Conservation (phyloP, 75 land plant species). For the Cryptomeria japonica region DNA sequence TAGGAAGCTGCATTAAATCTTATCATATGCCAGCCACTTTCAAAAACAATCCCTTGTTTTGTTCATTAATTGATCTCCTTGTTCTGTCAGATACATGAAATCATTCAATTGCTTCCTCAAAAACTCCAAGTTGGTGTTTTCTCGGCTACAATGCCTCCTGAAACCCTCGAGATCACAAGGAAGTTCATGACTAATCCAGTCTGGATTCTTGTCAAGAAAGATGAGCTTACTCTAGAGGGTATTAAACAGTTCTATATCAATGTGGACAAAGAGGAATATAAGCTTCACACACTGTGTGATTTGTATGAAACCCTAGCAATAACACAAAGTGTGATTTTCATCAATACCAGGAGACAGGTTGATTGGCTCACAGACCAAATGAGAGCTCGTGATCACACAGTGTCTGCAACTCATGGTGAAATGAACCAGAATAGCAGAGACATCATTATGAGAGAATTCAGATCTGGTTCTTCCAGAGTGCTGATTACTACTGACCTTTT, state of each 20-base stretch:
- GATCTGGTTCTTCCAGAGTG: constrained; percentile 80
- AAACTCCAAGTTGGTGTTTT: constrained; percentile 68
- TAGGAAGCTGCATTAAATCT: background rate
- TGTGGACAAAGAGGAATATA: constrained; percentile 44
- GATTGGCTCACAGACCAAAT: constrained; percentile 69
- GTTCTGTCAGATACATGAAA: constrained; percentile 30
- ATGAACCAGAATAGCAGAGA: constrained; percentile 71
- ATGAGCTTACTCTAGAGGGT: constrained; percentile 58
- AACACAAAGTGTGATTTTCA: constrained; percentile 73
- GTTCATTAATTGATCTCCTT: background rate
- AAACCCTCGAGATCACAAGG: constrained; percentile 64
- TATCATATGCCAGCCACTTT: background rate
- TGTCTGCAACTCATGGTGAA: constrained; percentile 69
- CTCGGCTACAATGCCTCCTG: constrained; percentile 69
- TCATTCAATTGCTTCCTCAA: constrained; percentile 57
- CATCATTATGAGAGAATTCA: constrained; percentile 75
- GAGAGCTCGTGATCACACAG: constrained; percentile 62
- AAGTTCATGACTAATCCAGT: constrained; percentile 74
- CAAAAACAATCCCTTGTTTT: background rate
- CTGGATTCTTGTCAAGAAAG: constrained; percentile 61
- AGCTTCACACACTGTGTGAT: constrained; percentile 60
- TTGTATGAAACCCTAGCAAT: constrained; percentile 63
- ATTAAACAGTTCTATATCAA: constrained; percentile 55
- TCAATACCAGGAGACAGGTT: constrained; percentile 58
- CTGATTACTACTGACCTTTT: constrained; percentile 74